A percentile compares a stretch with the other conserved stretches of the same genome.
These are phyloP conservation scores for Aspergillus steynii DNA, from an alignment of 495 filamentous ascomycete genomes.

Conservation along the genomic window DNA sequence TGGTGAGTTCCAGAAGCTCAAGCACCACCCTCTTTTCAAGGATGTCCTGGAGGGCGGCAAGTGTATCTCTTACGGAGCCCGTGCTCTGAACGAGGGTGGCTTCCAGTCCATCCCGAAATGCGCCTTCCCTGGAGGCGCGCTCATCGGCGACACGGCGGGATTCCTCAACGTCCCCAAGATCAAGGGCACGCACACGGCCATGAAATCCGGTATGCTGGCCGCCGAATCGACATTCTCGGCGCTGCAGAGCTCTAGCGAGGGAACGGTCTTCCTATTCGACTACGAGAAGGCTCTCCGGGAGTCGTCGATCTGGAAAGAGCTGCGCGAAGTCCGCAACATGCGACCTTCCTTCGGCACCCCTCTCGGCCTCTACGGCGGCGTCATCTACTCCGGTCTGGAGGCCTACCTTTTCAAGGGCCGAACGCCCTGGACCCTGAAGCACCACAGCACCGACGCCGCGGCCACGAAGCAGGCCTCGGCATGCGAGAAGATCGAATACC, in stretches of 20 bases:
- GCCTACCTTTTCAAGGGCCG: slow-evolving; percentile 83
- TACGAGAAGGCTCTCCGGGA: slow-evolving; percentile 91
- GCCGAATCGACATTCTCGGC: slow-evolving; percentile 85
- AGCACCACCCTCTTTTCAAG: slow-evolving; percentile 89
- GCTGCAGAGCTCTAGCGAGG: slow-evolving; percentile 56
- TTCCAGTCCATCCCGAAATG: slow-evolving; percentile 98
- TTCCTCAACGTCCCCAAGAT: slow-evolving; percentile 99
- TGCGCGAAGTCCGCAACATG: slow-evolving; percentile 96
- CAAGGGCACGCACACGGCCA: slow-evolving; percentile 96
- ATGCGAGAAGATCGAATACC: slow-evolving; percentile 89
- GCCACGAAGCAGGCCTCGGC: slow-evolving; percentile 80
- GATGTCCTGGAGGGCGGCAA: slow-evolving; percentile 86
- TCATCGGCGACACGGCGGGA: slow-evolving; percentile 95
- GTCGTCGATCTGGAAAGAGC: slow-evolving; percentile 88
- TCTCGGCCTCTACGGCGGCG: slow-evolving; percentile 81
- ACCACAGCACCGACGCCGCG: slow-evolving; percentile 60
- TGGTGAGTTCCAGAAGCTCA: slow-evolving; percentile 96
- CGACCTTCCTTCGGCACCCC: slow-evolving; percentile 88
- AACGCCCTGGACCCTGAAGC: slow-evolving; percentile 90
- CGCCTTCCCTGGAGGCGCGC: slow-evolving; percentile 90
- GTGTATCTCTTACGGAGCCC: slow-evolving; percentile 95
- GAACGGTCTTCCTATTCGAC: slow-evolving; percentile 86
- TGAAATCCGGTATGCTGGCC: slow-evolving; percentile 96
- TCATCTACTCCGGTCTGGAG: slow-evolving; percentile 91
- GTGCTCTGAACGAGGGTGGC: slow-evolving; percentile 92